phyloP scores from a whole-genome alignment of 1,284 basidiomycete species.

The Cutaneotrichosporon dermatis region DNA sequence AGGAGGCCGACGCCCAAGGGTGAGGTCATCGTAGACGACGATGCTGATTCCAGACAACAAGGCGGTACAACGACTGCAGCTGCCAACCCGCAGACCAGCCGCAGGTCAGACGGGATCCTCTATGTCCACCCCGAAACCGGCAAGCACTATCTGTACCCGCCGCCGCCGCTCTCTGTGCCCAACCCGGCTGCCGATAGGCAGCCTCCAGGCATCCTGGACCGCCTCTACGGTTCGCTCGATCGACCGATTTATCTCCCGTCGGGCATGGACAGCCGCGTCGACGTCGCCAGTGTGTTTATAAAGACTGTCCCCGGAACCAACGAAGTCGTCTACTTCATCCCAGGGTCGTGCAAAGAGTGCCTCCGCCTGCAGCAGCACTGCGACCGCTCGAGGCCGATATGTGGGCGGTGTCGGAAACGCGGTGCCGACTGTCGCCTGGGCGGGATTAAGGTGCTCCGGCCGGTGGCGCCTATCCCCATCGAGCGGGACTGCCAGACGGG shows the following conservation, averaged over 20 bases:
- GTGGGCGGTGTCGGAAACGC: constrained; percentile 25
- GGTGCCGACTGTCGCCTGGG: constrained; percentile 22
- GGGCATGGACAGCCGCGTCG: constrained; percentile 33
- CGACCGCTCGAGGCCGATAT: constrained; percentile 31
- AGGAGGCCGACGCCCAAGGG: too few relatives aligned
- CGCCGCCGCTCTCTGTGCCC: constrained; percentile 52
- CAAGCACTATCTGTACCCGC: too few relatives aligned
- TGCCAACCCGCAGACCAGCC: too few relatives aligned
- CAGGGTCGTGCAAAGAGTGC: constrained; percentile 31
- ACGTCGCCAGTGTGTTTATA: constrained; percentile 35
- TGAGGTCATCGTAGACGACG: too few relatives aligned
- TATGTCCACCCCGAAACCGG: too few relatives aligned
- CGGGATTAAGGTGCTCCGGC: constrained; percentile 13
- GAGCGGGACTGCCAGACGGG: too few relatives aligned
- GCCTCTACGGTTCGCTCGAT: constrained; percentile 20
- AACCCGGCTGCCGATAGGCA: constrained; percentile 20
- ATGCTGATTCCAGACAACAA: too few relatives aligned
- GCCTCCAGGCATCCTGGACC: not conserved
- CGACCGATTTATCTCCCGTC: constrained; percentile 31
- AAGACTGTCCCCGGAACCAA: constrained; percentile 8
- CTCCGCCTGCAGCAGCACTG: constrained; percentile 27
- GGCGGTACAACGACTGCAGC: too few relatives aligned
- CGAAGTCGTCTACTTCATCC: constrained; percentile 30
- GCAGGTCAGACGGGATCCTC: too few relatives aligned
- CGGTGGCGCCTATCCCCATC: too few relatives aligned